These are phyloP conservation scores for Talaromyces sp. DNA, from an alignment of 2,329 filamentous ascomycete genomes.

Conservation along the genomic window DNA sequence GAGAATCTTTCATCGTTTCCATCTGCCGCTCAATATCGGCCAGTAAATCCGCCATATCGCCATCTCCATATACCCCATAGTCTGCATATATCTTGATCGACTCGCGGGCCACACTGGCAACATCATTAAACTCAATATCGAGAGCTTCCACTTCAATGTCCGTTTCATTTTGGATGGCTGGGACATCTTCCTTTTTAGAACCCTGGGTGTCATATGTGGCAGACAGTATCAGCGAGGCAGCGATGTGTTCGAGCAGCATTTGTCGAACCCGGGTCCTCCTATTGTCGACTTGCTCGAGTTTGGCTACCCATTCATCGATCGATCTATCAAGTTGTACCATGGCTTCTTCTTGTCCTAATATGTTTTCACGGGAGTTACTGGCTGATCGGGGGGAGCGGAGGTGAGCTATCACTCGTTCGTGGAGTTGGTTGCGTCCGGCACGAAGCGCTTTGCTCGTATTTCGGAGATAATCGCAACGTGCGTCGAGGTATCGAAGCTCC, in stretches of 20 bases:
- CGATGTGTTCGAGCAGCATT: conserved; percentile 77
- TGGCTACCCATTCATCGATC: conserved; percentile 76
- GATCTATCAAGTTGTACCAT: conserved; percentile 71
- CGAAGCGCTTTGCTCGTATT: conserved; percentile 72
- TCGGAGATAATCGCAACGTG: conserved; percentile 73
- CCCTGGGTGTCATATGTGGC: conserved; percentile 22
- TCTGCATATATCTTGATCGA: conserved; percentile 68
- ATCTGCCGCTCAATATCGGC: conserved; percentile 65
- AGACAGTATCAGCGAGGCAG: conserved; percentile 61
- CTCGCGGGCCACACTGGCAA: conserved; percentile 34
- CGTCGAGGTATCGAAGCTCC: conserved; percentile 73
- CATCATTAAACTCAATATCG: neutral
- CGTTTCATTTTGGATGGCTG: conserved; percentile 45
- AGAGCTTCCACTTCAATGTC: neutral
- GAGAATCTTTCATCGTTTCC: conserved; percentile 36
- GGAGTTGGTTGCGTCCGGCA: conserved; percentile 71
- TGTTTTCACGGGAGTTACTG: conserved; percentile 69
- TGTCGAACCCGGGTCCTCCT: conserved; percentile 70
- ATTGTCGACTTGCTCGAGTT: conserved; percentile 78
- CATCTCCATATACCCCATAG: conserved; percentile 57
- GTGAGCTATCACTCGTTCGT: conserved; percentile 72
- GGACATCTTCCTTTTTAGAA: conserved; percentile 54
- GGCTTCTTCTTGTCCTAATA: conserved; percentile 77
- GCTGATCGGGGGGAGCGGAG: conserved; percentile 67
- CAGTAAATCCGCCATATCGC: conserved; percentile 63